Base-by-base conservation (phyloP, 192 early-diverging fungal genomes). In the Diversispora epigaea region DNA sequence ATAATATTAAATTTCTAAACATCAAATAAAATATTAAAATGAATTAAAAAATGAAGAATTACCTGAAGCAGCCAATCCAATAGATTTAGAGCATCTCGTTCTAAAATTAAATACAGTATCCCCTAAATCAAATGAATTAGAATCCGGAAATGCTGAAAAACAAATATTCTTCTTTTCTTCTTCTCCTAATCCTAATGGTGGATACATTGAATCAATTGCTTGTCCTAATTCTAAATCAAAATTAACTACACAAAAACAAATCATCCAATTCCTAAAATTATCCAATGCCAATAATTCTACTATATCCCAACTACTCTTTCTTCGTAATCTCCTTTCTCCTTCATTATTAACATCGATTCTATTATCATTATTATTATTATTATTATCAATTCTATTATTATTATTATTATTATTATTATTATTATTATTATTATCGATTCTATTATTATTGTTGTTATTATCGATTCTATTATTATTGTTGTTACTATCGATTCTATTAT, bases 221-320 rank as follows among this genome's bases (percentile, higher is more conserved):
- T 89, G 92, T 61, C 92, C 92, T 62, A 91, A 88, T 81, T 93
- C 92, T n/a, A 89, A 84, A 82, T 93, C 92, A 87, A 93, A 93
- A 77, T 93, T 89, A 61, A 93, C 91, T 19, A 88, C 82, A 55
- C 88, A 91, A 80, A 93, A 91, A 71, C 90, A 86, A 25, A 91
- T 75, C 56, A 91, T 82, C 91, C 91, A 93, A 64, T 88, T 84
- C 11, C 86, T 80, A 73, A 88, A 84, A 54, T 77, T 78, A 25
- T 76, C 77, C 17, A 88, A 82, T 7, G 81, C 80, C 7, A 77
- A 25, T 72, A 80, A 77, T 55, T 80, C 79, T 73, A 81, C 76
- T 44, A 79, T 78, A 54, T 80, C 77, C 79, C 82, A 80, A 40
- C 75, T 78, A 39, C 75, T 78, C 17, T 68, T 68, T n/a, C 80